Evolutionary conservation across 495 filamentous ascomycete species (phyloP).

Genomic region (Acidiella bohemica): DNA sequence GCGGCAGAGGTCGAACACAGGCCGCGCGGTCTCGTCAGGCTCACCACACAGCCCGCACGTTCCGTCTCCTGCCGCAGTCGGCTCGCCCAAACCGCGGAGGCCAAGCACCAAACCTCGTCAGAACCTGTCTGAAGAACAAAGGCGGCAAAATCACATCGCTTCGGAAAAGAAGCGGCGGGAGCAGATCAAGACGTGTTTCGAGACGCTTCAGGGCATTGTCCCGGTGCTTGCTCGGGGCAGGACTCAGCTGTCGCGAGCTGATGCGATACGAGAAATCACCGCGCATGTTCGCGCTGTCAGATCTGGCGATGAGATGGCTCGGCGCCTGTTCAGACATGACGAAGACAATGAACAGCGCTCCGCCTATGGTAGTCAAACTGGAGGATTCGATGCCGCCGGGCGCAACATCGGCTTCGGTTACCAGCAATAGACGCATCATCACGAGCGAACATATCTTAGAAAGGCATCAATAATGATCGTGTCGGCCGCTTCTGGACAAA

Average conservation of each 20-base stretch:
- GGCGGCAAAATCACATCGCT: constrained; percentile 73
- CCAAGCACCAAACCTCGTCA: constrained; percentile 35
- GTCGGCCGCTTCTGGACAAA: no score
- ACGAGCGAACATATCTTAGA: background rate
- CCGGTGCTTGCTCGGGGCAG: constrained; percentile 50
- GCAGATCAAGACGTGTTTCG: constrained; percentile 64
- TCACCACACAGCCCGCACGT: background rate
- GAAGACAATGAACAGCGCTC: background rate
- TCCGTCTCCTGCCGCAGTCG: background rate
- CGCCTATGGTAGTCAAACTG: background rate
- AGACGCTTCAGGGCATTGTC: constrained; percentile 55
- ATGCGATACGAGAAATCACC: constrained; percentile 54
- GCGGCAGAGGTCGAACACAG: background rate
- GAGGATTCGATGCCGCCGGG: background rate
- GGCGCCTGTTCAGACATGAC: background rate
- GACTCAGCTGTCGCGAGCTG: constrained; percentile 60
- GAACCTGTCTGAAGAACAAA: constrained; percentile 73
- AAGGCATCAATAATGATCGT: background rate
- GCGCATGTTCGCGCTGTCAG: constrained; percentile 63
- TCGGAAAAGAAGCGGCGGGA: constrained; percentile 79
- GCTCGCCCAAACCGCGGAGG: background rate
- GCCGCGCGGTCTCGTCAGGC: background rate
- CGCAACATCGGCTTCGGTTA: background rate
- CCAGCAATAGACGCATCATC: background rate
- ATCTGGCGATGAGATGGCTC: constrained; percentile 46